Conservation (phyloP, 106 monocot species). For the Dioscorea zingiberensis region DNA sequence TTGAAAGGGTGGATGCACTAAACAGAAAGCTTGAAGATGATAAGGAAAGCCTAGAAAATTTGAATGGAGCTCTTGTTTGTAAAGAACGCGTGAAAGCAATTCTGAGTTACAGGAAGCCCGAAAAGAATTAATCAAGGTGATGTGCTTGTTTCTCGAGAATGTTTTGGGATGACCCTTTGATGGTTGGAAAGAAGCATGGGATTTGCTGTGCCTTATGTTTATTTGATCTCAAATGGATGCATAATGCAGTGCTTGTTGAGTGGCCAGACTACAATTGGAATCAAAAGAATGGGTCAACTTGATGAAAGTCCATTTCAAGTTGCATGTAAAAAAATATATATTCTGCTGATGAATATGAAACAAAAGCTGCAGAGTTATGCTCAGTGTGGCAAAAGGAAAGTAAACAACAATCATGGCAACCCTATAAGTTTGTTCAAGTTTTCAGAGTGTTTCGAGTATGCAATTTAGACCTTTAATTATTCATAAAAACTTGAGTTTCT, state of each 20-base stretch:
- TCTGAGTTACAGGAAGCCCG: constrained; percentile 68
- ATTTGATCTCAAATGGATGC: background rate
- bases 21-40: constrained; percentile 41
- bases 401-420: constrained; percentile 68
- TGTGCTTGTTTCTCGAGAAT: background rate
- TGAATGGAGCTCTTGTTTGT: constrained; percentile 46
- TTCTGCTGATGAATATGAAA: constrained; percentile 28
- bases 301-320: constrained; percentile 42
- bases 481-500: no score
- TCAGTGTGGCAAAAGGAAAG: constrained; percentile 52
- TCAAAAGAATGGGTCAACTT: constrained; percentile 82
- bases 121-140: constrained; percentile 61
- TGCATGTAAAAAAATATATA: constrained; percentile 56
- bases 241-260: constrained; percentile 34
- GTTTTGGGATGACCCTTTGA: background rate
- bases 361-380: constrained; percentile 41
- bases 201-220: no score
- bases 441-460: constrained; percentile 29
- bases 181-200: background rate
- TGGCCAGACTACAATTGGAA: constrained; percentile 47
- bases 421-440: constrained; percentile 38
- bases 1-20: constrained; percentile 39
- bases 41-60: constrained; percentile 32
- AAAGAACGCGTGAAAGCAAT: constrained; percentile 72
- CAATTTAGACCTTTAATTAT: background rate